phyloP scores from a whole-genome alignment of 305 asterid species.

The Fraxinus nigra region DNA sequence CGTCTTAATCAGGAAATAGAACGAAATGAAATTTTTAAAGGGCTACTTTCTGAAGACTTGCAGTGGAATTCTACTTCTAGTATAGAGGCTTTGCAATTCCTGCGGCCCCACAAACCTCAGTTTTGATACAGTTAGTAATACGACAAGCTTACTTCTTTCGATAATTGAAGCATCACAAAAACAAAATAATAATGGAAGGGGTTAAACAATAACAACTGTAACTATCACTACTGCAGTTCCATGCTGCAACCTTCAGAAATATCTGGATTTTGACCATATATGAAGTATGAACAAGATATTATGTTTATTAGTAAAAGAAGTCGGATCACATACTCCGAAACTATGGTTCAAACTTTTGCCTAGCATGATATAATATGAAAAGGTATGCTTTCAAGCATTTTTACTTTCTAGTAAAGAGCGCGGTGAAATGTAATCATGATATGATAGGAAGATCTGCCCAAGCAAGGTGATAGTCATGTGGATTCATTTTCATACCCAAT shows the following conservation, averaged over 20 bases:
- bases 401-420: conserved; percentile 9
- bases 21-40: neutral
- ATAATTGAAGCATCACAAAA: conserved; percentile 2
- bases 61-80: conserved; percentile 1
- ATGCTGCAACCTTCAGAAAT: neutral
- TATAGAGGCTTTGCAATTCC: conserved; percentile 3
- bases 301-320: neutral
- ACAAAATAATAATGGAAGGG: neutral
- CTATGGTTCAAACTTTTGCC: conserved; percentile 6
- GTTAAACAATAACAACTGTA: neutral
- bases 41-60: conserved; percentile 3
- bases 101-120: neutral
- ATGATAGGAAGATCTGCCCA: conserved; percentile 14
- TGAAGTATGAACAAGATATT: neutral
- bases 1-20: conserved; percentile 9
- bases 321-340: neutral
- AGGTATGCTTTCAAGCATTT: conserved; percentile 9
- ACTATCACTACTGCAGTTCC: conserved; percentile 9
- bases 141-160: neutral
- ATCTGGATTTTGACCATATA: neutral
- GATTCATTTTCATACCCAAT: conserved; percentile 2
- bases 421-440: conserved; percentile 14
- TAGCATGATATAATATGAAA: neutral
- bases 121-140: neutral
- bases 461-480: conserved; percentile 7